Evolutionary conservation across 371 early-diverging fungal genomes (phyloP).

Genomic region (Circinella minor): DNA sequence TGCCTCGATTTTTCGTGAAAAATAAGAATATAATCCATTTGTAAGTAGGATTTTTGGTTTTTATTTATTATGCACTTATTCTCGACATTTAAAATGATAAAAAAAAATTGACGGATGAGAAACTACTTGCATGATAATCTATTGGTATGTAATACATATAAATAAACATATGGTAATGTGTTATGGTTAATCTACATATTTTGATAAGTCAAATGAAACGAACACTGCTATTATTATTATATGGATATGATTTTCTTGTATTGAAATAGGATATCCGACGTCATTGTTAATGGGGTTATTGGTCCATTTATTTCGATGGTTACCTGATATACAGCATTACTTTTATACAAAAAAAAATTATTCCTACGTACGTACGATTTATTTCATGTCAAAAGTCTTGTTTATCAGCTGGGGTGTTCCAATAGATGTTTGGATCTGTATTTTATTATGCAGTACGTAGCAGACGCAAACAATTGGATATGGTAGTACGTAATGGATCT

Average conservation of each 20-base stretch:
- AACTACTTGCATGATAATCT: constrained; percentile 83
- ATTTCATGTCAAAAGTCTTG: constrained; percentile 73
- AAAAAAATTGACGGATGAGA: constrained; percentile 83
- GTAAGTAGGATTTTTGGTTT: too few species aligned
- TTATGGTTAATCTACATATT: too few species aligned
- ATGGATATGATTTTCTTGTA: constrained; percentile 71
- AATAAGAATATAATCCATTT: constrained; percentile 19
- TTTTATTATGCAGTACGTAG: constrained; percentile 72
- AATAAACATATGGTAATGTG: too few species aligned
- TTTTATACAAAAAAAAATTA: constrained; percentile 54
- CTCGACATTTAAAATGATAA: background rate
- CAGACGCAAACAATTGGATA: constrained; percentile 35
- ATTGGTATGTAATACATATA: constrained; percentile 44
- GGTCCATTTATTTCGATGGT: constrained; percentile 80
- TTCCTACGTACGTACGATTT: constrained; percentile 80
- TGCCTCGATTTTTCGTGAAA: constrained; percentile 68
- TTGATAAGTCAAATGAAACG: too few species aligned
- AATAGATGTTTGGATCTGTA: constrained; percentile 84
- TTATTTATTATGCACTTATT: background rate
- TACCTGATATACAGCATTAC: constrained; percentile 77
- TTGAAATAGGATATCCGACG: constrained; percentile 57
- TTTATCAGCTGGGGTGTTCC: constrained; percentile 98
- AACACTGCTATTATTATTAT: background rate
- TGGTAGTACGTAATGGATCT: constrained; percentile 22
- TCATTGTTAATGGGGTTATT: constrained; percentile 62